Base-by-base conservation (phyloP, 345 rosid species). In the Murraya paniculata region DNA sequence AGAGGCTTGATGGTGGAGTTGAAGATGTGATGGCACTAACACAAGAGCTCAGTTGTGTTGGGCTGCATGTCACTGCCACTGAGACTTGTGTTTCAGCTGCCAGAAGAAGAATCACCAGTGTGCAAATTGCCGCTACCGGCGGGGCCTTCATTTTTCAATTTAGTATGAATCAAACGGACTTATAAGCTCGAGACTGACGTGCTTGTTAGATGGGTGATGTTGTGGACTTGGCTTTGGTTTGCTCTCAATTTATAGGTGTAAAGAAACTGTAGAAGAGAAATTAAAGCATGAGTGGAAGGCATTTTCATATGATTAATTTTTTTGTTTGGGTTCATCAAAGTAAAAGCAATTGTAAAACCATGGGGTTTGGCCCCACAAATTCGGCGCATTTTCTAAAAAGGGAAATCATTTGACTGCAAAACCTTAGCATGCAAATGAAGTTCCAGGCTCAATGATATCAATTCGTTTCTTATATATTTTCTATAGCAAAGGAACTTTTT, bases 21-120 rank as follows among this genome's bases (percentile, higher is more conserved):
- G 89, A 81, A 57, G 96, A 86, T 11, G 92, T 89, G 77, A 95
- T 92, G 19, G 98, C 99, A 31, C 85, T 68, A 35, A 85, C 98
- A 78, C 99, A 95, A 0, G 99, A 68, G 84, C 97, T 92, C 86
- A 95, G 90, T 82, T 95, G 86, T 38, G 88, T 82, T 19, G 98
- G 96, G 64, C 75, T 88, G 82, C 99, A 95, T 19, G 96, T 87
- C 82, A 90, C 94, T 16, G 95, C 95, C 81, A 74, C 82, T 59
- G 95, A 78, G 7, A 85, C 81, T 9, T 83, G 81, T 13, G 81
- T 78, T 79, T 88, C 82, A 2, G 81, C 85, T 1, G 81, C 85
- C 78, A 87, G 50, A 7, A 93, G 76, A 24, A 91, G 81, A 78
- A 90, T 74, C 74, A 92, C 1, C 19, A 91, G 61, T 33, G 81